Conservation (phyloP, 23 red algal genomes). For the Chondrus crispus region DNA sequence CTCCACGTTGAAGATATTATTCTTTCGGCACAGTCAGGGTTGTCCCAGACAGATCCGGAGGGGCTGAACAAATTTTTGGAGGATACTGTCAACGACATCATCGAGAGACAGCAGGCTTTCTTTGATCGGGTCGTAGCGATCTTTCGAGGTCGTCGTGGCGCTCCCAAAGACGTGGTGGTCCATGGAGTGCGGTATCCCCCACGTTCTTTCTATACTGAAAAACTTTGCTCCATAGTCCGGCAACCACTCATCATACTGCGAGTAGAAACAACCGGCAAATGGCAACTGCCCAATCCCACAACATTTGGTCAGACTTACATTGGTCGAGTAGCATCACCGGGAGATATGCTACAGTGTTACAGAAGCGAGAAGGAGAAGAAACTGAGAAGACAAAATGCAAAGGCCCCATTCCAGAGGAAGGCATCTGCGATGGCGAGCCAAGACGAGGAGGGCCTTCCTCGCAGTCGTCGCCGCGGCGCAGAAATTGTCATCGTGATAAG, state of each 20-base stretch:
- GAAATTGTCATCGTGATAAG: too few species aligned
- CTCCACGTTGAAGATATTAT: constrained; percentile 78
- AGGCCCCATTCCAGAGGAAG: too few species aligned
- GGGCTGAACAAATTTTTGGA: constrained; percentile 47
- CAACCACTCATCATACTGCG: constrained; percentile 83
- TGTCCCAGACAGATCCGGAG: constrained; percentile 43
- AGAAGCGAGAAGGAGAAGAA: too few species aligned
- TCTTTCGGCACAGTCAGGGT: constrained; percentile 29
- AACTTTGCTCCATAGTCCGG: constrained; percentile 37
- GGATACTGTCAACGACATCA: constrained; percentile 30
- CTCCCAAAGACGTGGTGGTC: background rate
- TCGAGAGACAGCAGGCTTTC: constrained; percentile 20
- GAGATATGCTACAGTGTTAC: constrained; percentile 79
- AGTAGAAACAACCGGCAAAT: constrained; percentile 75
- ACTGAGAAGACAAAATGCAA: too few species aligned
- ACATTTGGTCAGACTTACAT: constrained; percentile 86
- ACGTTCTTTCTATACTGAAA: constrained; percentile 16
- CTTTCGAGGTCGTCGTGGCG: constrained; percentile 18
- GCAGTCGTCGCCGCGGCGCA: too few species aligned
- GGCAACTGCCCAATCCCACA: constrained; percentile 55
- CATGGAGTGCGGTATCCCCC: constrained; percentile 30
- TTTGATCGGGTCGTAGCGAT: constrained; percentile 46
- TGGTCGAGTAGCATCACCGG: constrained; percentile 62
- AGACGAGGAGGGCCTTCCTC: too few species aligned
- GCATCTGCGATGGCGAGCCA: too few species aligned